Conservation (phyloP, 2,329 filamentous ascomycete species). For the Nothophaeocryptopus gaeumannii region DNA sequence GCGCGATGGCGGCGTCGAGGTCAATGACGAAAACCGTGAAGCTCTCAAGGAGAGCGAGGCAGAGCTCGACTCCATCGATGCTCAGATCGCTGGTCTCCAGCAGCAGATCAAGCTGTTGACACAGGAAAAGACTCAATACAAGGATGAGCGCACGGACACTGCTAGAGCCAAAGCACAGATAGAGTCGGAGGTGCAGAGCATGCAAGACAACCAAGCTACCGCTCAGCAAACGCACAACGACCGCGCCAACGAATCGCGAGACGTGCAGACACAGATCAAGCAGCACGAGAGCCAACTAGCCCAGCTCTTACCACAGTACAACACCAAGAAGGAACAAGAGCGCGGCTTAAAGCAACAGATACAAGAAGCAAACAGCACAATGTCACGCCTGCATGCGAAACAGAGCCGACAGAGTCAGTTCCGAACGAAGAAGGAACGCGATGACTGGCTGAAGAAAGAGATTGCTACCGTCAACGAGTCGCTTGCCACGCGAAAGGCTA, state of each 20-base stretch:
- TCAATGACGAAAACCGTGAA: slow-evolving; percentile 39
- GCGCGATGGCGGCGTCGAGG: slow-evolving; percentile 71
- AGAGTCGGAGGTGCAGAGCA: slow-evolving; percentile 77
- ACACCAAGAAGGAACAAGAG: slow-evolving; percentile 70
- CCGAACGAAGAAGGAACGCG: slow-evolving; percentile 81
- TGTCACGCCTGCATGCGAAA: slow-evolving; percentile 82
- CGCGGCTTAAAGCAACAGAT: slow-evolving; percentile 67
- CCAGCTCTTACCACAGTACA: slow-evolving; percentile 73
- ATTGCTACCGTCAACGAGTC: slow-evolving; percentile 76
- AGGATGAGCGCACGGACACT: slow-evolving; percentile 81
- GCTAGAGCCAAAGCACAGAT: slow-evolving; percentile 78
- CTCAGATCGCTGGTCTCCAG: slow-evolving; percentile 73
- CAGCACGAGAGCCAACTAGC: slow-evolving; percentile 73
- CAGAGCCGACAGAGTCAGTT: slow-evolving; percentile 87
- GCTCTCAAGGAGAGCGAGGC: slow-evolving; percentile 71
- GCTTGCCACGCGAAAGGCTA: slow-evolving; percentile 76
- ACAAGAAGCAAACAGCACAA: slow-evolving; percentile 69
- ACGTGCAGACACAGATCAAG: slow-evolving; percentile 71
- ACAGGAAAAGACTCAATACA: slow-evolving; percentile 80
- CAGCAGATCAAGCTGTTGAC: slow-evolving; percentile 80
- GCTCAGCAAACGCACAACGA: slow-evolving; percentile 69
- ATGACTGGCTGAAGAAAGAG: slow-evolving; percentile 75
- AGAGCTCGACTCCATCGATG: slow-evolving; percentile 74
- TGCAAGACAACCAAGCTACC: slow-evolving; percentile 77
- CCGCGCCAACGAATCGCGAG: slow-evolving; percentile 68